Evolutionary conservation across 2,329 filamentous ascomycete species (phyloP).

Genomic region (Ophiostoma himal-ulmi): DNA sequence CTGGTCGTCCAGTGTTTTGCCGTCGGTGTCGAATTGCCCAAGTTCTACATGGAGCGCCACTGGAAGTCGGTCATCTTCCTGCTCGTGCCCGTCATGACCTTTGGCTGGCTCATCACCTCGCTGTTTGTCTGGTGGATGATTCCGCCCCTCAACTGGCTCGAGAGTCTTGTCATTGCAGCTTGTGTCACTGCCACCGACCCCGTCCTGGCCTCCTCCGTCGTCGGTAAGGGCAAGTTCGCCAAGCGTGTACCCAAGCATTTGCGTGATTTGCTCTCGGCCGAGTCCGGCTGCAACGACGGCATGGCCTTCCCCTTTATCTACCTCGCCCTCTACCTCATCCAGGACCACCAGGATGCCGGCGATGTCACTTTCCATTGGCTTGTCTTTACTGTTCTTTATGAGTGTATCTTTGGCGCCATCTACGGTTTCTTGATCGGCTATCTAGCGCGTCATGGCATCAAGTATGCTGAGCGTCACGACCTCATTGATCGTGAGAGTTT

Average conservation of each 20-base stretch:
- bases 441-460: slow-evolving; percentile 83
- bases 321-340: slow-evolving; percentile 80
- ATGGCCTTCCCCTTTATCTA: slow-evolving; percentile 99
- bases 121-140: slow-evolving; percentile 93
- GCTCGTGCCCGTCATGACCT: slow-evolving; percentile 93
- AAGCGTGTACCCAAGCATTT: slow-evolving; percentile 97
- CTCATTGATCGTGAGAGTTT: slow-evolving; percentile 95
- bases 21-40: slow-evolving; percentile 82
- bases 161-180: slow-evolving; percentile 78
- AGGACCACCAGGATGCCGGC: slow-evolving; percentile 63
- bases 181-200: slow-evolving; percentile 97
- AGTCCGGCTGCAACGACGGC: slow-evolving; percentile 98
- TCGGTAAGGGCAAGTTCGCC: slow-evolving; percentile 97
- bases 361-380: slow-evolving; percentile 81
- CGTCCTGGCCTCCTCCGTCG: slow-evolving; percentile 92
- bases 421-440: slow-evolving; percentile 88
- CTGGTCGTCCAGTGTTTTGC: slow-evolving; percentile 90
- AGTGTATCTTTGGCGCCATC: slow-evolving; percentile 87
- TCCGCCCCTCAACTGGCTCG: slow-evolving; percentile 73
- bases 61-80: slow-evolving; percentile 89
- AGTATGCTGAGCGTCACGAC: slow-evolving; percentile 73
- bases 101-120: slow-evolving; percentile 88
- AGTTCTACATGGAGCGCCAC: slow-evolving; percentile 95
- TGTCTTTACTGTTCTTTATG: slow-evolving; percentile 84
- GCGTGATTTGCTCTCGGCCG: slow-evolving; percentile 86